Evolutionary conservation across 2,329 filamentous ascomycete species (phyloP).

Genomic region (Alternaria infectoria): DNA sequence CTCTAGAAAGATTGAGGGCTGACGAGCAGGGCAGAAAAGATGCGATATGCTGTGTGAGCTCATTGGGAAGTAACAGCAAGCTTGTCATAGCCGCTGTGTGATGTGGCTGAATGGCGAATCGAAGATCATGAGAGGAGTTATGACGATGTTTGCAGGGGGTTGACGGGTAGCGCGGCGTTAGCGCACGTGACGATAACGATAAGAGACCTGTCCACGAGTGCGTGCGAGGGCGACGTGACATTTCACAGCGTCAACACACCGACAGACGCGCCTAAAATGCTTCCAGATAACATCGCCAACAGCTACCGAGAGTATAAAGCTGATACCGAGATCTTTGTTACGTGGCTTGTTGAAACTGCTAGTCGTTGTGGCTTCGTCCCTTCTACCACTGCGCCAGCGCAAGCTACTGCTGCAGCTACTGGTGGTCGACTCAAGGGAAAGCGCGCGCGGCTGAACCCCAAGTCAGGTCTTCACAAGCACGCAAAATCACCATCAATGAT

Average conservation of each 20-base stretch:
- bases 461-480: background rate
- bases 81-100: background rate
- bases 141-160: background rate
- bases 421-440: background rate
- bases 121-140: background rate
- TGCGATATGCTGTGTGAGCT: slow-evolving; percentile 30
- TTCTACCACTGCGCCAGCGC: background rate
- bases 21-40: slow-evolving; percentile 23
- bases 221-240: no score
- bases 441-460: background rate
- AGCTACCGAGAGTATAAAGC: background rate
- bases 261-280: background rate
- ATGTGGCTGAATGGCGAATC: background rate
- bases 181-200: slow-evolving; percentile 4
- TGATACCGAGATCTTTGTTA: background rate
- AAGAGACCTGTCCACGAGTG: background rate
- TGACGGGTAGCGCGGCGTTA: background rate
- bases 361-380: background rate
- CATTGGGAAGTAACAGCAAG: slow-evolving; percentile 18
- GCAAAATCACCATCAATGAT: background rate
- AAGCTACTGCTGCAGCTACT: no score
- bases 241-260: no score
- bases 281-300: background rate
- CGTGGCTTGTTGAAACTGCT: background rate
- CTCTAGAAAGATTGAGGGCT: slow-evolving; percentile 15